These are phyloP conservation scores for Phytophthora citrophthora DNA, from an alignment of 352 stramenopile species.

Conservation along the genomic window DNA sequence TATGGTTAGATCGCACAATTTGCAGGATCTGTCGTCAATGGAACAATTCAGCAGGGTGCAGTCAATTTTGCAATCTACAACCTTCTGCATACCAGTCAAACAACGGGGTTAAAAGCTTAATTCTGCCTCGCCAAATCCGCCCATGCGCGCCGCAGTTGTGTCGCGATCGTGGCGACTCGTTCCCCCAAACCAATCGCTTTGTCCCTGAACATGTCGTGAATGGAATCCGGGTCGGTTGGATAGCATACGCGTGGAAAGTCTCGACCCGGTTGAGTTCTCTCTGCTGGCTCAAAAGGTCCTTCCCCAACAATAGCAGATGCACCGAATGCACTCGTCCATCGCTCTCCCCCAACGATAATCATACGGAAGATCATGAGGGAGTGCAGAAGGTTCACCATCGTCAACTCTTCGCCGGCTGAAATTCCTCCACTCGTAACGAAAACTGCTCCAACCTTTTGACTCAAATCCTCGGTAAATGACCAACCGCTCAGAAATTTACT, in stretches of 20 bases:
- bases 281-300: constrained; percentile 57
- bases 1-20: no score
- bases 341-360: constrained; percentile 83
- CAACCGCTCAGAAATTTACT: constrained; percentile 75
- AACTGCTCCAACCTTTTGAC: constrained; percentile 83
- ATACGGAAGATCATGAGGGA: constrained; percentile 91
- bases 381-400: constrained; percentile 86
- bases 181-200: constrained; percentile 82
- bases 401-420: constrained; percentile 84
- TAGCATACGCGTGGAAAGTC: constrained; percentile 65
- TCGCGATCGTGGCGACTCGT: constrained; percentile 64
- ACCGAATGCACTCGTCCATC: constrained; percentile 88
- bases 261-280: constrained; percentile 14
- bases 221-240: constrained; percentile 53
- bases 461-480: constrained; percentile 74
- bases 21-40: no score
- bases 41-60: no score
- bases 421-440: constrained; percentile 88
- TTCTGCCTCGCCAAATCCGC: constrained; percentile 22
- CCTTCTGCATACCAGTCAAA: no score
- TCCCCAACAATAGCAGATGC: constrained; percentile 83
- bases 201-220: constrained; percentile 81
- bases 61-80: no score
- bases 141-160: constrained; percentile 31
- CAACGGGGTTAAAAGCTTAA: constrained; percentile 1